These are phyloP conservation scores for Musa itinerans DNA, from an alignment of 176 grass and related monocot genomes.

Conservation along the genomic window DNA sequence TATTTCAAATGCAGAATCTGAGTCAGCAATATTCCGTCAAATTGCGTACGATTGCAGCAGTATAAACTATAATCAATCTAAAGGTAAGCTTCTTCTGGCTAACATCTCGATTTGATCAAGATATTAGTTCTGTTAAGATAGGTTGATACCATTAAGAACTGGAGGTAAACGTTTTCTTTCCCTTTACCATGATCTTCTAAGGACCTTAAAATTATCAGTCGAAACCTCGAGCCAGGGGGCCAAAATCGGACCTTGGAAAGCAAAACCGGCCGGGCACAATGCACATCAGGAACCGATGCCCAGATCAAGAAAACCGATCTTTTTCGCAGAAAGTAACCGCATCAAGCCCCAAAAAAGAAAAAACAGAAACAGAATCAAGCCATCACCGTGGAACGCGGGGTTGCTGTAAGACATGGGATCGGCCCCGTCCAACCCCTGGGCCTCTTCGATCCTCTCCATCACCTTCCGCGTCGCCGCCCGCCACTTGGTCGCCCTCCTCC, in stretches of 20 bases:
- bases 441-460: constrained; percentile 87
- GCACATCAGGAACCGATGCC: neutral
- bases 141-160: neutral
- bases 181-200: neutral
- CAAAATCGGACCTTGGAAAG: neutral
- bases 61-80: neutral
- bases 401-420: constrained; percentile 40
- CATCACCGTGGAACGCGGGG: constrained; percentile 44
- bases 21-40: neutral
- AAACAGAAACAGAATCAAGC: neutral
- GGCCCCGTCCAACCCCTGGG: constrained; percentile 20
- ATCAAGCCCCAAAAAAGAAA: neutral
- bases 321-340: neutral
- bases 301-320: neutral
- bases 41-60: neutral
- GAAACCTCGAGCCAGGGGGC: neutral
- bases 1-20: neutral
- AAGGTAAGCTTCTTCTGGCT: neutral
- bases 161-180: neutral
- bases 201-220: neutral
- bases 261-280: neutral
- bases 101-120: neutral
- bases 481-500: neutral
- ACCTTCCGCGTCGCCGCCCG: neutral
- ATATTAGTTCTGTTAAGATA: neutral